Evolutionary conservation across 2,329 filamentous ascomycete genomes (phyloP).

Genomic region (Sporothrix euskadiensis): DNA sequence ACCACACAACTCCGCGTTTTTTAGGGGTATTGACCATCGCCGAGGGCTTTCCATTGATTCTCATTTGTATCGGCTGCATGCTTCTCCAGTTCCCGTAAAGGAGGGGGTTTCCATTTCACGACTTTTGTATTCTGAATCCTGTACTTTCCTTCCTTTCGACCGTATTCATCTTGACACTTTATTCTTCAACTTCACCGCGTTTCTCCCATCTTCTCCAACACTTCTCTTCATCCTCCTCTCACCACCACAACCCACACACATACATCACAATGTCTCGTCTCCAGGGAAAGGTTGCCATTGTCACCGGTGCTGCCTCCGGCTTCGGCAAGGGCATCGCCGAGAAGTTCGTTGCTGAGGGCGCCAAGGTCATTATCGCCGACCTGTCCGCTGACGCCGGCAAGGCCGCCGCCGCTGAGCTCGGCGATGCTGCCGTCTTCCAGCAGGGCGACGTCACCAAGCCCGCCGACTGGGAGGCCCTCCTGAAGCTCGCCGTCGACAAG

Average conservation of each 20-base stretch:
- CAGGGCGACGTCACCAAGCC: slow-evolving; percentile 53
- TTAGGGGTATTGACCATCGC: not conserved
- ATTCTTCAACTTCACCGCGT: not conserved
- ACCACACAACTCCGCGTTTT: not conserved
- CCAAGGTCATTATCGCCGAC: slow-evolving; percentile 44
- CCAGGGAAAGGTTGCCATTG: slow-evolving; percentile 56
- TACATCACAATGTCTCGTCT: slow-evolving; percentile 40
- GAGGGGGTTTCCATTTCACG: not conserved
- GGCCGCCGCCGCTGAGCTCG: slow-evolving; percentile 46
- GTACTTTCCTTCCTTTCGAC: not conserved
- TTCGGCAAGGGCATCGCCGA: slow-evolving; percentile 58
- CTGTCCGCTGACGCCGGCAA: slow-evolving; percentile 50
- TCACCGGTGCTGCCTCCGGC: slow-evolving; percentile 57
- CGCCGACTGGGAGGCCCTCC: slow-evolving; percentile 54
- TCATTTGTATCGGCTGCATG: not conserved
- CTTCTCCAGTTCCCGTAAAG: not conserved
- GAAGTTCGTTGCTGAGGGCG: slow-evolving; percentile 36
- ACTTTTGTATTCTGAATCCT: not conserved
- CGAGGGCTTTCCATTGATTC: not conserved
- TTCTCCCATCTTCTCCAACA: not conserved
- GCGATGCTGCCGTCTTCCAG: slow-evolving; percentile 44
- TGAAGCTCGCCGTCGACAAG: slow-evolving; percentile 47
- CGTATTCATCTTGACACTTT: not conserved
- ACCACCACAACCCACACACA: not conserved
- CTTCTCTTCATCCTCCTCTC: not conserved